Base-by-base conservation (phyloP, 1,284 basidiomycete species). In the Apiotrichum veenhuisii region DNA sequence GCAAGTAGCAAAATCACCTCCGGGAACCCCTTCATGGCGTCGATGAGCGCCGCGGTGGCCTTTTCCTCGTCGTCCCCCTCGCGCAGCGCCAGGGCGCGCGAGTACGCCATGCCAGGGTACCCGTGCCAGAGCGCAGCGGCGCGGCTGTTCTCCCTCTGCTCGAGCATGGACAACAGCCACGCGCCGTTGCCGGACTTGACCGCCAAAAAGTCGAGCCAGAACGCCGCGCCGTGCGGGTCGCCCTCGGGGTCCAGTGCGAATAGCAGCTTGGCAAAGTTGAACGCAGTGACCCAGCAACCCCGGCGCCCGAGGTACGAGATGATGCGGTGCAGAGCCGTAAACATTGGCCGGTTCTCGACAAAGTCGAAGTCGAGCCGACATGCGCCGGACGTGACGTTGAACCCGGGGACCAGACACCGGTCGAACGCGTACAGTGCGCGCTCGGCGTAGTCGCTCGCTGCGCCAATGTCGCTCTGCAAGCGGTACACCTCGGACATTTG, bases 391-490 rank as follows among this genome's bases (percentile, higher is more conserved):
- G 88, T 84, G 71, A 95, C 85, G 64, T 83, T 89, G 78, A 93
- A 94, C 0, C 86, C 80, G 1, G 90, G 88, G 9, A 90, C 81
- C 61, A 95, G 88, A 10, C 88, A 85, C 22, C 89, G 85, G 68
- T 95, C 92, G 62, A 93, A 93, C 0, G 90, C 85, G 75, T 92
- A 95, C 30, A 96, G 75, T 0, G 91, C 88, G 14, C 91, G 84
- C 58, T 91, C 88, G 33, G 92, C 84, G 65, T 86, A 90, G 62
- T 95, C 90, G 2, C 89, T 85, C 0, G 90, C 88, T 37, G 86
- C 85, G 20, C 87, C 83, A 65, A 91, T 85, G 69, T 94, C 91
- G 80, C 91, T 89, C 66, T 89, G 83, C 70, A 93, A 87, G 37
- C 87, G 82, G 70, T 86, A 89, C 2, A 93, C 75, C 49, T 79